Evolutionary conservation across 2,329 filamentous ascomycete genomes (phyloP), one percentile per base, ranked within the genome.

Genomic region (Colletotrichum simmondsii): DNA sequence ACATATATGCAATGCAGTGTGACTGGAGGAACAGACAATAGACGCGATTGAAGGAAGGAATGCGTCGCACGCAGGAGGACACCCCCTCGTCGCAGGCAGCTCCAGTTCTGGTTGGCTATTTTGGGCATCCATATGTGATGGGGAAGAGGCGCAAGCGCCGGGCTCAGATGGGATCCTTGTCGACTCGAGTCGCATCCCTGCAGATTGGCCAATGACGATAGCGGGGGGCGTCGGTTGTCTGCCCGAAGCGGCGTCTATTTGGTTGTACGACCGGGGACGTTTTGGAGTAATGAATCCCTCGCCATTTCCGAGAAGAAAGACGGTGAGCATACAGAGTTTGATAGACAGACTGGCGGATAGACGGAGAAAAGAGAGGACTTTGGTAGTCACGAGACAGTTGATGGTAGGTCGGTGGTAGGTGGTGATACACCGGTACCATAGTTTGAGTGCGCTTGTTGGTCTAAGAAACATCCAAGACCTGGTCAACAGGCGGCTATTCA

Each of bases 141-240:
- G 63, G 65, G 72, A 72, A 77, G 77, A 78, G 80, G 81, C 81
- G 80, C 82, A 83, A 83, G 83, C 82, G 82, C 82, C 80, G 60
- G 66, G 60, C 49, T 69, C 65, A 77, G 75, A 68, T 73, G 72
- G 65, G 63, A 77, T 75, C 79, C 78, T 28, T 68, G 72, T 54
- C 35, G n/a, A 22, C 22, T 46, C 63, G 68, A 72, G 32, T 74
- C 59, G 72, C 63, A 72, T 32, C 59, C 69, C 72, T 72, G 64
- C 68, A 72, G 46, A 73, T 66, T 66, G 70, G 30, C 79, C 77
- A 80, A 80, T 80, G 28, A 64, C 53, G 61, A 60, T n/a, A 19
- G 54, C 52, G 46, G 72, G 57, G 60, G 53, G 32, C 22, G 66
- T 76, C 73, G 75, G 73, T 68, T 76, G 68, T 74, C 70, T 74